Base-by-base conservation (phyloP, 148 eudicot genomes). In the Pouteria glomerata region DNA sequence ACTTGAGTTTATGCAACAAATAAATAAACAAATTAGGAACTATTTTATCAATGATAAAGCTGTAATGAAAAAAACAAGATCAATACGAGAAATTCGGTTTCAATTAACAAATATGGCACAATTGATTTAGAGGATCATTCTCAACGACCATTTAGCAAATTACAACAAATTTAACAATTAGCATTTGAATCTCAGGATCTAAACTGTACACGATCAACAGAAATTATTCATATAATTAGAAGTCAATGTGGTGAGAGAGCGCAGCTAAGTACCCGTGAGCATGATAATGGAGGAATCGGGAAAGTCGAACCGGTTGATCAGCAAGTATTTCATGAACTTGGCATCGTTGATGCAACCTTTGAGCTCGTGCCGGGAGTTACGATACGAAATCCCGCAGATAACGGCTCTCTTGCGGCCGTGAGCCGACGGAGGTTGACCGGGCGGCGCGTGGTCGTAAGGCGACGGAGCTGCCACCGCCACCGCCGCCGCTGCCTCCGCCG, bases 341-440 rank as follows among this genome's bases (percentile, higher is more conserved):
- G 82, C 86, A 56, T 81, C 85, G 42, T 83, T 86, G 19, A 81
- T 66, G 63, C 89, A 83, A 24, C 89, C 89, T 48, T 72, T 78
- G 29, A 83, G 75, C 69, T 83, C 83, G 34, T 76, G 55, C 34
- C 69, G 42, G 1, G 78, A 62, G 57, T 73, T 44, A 62, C 23
- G 72, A 26, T 86, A 83, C 67, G 79, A 74, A 1, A 83, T 73
- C 47, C 86, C 86, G 66, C 76, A 70, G 15, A 83, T 79, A 64
- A 83, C 83, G 11, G 86, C 86, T 24, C 73, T 74, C 72, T 74
- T 83, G 12, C 77, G 61, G 12, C 86, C 79, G 42, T 78, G 73
- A 12, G 33, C 72, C 33, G 70, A 39, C 13, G 83, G 83, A 1
- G 70, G 76, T 33, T 58, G 85, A 70, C 73, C 73, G 0, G 74